These are phyloP conservation scores for Sporisorium sorghi DNA, from an alignment of 1,284 basidiomycete species.

Conservation along the genomic window DNA sequence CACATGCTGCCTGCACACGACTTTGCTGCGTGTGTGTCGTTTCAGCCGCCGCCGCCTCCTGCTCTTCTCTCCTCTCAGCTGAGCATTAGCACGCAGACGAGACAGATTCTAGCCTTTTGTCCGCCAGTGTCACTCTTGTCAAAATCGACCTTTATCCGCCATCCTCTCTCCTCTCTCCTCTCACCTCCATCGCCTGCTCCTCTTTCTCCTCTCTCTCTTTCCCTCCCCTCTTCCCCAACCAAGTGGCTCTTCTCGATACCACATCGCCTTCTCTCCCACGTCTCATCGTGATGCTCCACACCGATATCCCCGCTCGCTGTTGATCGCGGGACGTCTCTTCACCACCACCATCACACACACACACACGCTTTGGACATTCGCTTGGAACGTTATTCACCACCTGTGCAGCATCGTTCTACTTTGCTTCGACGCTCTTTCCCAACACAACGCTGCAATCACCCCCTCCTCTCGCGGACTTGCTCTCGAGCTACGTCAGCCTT, in stretches of 20 bases:
- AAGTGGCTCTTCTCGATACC: neutral
- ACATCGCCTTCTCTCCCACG: neutral
- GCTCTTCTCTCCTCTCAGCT: too few relatives aligned
- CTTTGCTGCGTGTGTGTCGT: neutral
- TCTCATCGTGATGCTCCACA: constrained; percentile 13
- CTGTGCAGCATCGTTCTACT: neutral
- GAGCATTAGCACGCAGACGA: neutral
- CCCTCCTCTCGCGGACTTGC: neutral
- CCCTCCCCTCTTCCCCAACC: neutral
- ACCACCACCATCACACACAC: constrained; percentile 1
- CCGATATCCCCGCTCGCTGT: constrained; percentile 4
- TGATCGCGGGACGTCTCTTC: constrained; percentile 13
- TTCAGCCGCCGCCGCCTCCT: neutral
- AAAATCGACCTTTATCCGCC: neutral
- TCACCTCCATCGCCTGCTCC: neutral
- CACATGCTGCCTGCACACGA: neutral
- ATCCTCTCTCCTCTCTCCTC: neutral
- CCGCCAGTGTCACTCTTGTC: neutral
- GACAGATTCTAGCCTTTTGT: constrained; percentile 5
- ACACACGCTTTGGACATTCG: neutral
- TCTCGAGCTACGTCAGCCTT: too few relatives aligned
- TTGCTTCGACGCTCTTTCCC: neutral
- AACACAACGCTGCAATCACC: neutral
- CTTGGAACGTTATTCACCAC: neutral
- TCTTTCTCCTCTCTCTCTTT: neutral